Conservation (phyloP, 805 yeast species). For the Sugiyamaella boreocaroliniensis region DNA sequence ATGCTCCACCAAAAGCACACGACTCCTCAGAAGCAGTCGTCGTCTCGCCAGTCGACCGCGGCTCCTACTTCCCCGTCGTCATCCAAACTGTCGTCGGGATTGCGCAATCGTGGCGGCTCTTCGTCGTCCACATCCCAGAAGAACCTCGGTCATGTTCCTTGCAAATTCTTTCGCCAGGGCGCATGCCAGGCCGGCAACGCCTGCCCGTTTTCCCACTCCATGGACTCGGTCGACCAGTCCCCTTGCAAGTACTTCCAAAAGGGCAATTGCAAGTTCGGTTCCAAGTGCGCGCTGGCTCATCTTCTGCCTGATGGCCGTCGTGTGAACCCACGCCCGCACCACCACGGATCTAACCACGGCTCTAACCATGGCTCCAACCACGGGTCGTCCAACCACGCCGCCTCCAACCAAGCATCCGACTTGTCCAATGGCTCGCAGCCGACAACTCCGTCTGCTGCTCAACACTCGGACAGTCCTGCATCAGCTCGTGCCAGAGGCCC, state of each 20-base stretch:
- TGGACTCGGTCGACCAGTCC: slow-evolving; percentile 44
- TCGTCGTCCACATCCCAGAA: background rate
- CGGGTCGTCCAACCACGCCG: background rate
- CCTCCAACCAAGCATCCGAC: background rate
- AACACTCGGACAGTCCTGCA: too few species aligned
- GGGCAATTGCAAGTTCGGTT: slow-evolving; percentile 95
- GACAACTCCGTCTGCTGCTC: background rate
- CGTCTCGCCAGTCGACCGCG: background rate
- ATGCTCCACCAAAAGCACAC: background rate
- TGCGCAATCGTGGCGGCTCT: slow-evolving; percentile 5
- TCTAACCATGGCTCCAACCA: background rate
- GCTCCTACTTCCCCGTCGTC: background rate
- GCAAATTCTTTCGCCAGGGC: slow-evolving; percentile 89
- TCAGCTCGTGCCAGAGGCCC: background rate
- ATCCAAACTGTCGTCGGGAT: slow-evolving; percentile 15
- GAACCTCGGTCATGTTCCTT: slow-evolving; percentile 85
- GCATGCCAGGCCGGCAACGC: slow-evolving; percentile 90
- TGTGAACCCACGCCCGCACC: slow-evolving; percentile 39
- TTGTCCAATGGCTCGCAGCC: background rate
- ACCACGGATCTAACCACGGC: slow-evolving; percentile 3
- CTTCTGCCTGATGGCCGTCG: slow-evolving; percentile 82
- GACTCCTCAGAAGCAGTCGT: background rate
- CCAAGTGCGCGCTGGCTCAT: slow-evolving; percentile 91
- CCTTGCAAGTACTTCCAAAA: slow-evolving; percentile 92
- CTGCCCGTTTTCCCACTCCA: slow-evolving; percentile 85